Evolutionary conservation across 495 filamentous ascomycete species (phyloP).

Genomic region (Annulohypoxylon maeteangense): DNA sequence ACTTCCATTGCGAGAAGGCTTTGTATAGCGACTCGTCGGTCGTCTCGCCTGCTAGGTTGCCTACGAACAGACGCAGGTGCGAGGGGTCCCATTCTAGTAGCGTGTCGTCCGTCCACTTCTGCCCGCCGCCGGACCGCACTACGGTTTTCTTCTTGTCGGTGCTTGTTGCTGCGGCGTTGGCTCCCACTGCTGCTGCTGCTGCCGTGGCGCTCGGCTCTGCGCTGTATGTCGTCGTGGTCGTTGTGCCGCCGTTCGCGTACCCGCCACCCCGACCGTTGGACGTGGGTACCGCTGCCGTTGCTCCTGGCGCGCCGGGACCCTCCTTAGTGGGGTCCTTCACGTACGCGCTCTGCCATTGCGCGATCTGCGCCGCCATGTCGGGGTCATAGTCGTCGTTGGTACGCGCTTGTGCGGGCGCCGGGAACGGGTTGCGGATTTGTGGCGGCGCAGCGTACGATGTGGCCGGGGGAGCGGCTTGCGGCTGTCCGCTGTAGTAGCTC

Average conservation of each 20-base stretch:
- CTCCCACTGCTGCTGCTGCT: conserved; percentile 54
- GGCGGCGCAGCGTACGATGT: conserved; percentile 67
- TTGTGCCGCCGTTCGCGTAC: conserved; percentile 23
- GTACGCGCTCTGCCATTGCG: conserved; percentile 97
- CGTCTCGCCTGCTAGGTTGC: conserved; percentile 97
- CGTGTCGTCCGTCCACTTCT: conserved; percentile 85
- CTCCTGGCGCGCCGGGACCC: conserved; percentile 19
- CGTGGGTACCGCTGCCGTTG: conserved; percentile 20
- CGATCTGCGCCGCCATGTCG: conserved; percentile 91
- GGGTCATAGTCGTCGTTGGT: conserved; percentile 68
- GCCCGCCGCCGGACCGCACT: conserved; percentile 84
- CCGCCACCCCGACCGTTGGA: conserved; percentile 35
- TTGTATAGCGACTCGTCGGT: conserved; percentile 96
- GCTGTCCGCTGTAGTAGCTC: conserved; percentile 55
- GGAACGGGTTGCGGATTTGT: conserved; percentile 89
- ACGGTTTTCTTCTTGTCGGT: conserved; percentile 75
- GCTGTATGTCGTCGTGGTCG: conserved; percentile 35
- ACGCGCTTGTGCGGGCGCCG: conserved; percentile 65
- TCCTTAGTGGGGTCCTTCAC: conserved; percentile 61
- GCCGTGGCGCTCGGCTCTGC: conserved; percentile 41
- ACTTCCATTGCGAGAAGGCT: conserved; percentile 88
- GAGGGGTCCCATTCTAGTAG: conserved; percentile 96
- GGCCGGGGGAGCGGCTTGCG: conserved; percentile 46
- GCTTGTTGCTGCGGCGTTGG: conserved; percentile 54
- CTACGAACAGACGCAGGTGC: conserved; percentile 94